Conservation (phyloP, 768 basidiomycete genomes). For the Saitozyma podzolica region DNA sequence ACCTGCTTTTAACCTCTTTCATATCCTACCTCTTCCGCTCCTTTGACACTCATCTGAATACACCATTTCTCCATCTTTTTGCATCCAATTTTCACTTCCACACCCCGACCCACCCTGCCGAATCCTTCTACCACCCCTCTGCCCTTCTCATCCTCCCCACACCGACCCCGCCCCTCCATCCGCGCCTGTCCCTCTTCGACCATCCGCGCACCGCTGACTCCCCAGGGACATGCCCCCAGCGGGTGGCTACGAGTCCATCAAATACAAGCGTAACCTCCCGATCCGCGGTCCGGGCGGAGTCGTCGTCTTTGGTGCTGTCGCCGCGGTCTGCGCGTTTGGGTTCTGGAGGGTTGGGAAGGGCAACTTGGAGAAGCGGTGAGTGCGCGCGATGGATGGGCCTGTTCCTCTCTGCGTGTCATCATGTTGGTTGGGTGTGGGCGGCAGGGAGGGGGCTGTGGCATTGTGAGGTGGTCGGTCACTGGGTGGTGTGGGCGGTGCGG, state of each 20-base stretch:
- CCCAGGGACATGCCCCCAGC: constrained; percentile 90
- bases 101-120: not conserved
- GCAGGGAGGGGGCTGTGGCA: not conserved
- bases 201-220: not conserved
- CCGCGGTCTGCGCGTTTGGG: constrained; percentile 80
- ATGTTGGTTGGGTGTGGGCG: not conserved
- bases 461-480: too few species aligned
- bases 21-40: not conserved
- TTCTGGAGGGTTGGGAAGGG: constrained; percentile 89
- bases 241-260: constrained; percentile 87
- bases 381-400: constrained; percentile 31
- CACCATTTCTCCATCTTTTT: not conserved
- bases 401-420: not conserved
- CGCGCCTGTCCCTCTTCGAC: not conserved
- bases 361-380: constrained; percentile 88
- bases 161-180: not conserved
- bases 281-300: constrained; percentile 67
- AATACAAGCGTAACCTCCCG: constrained; percentile 94
- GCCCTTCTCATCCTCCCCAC: too few species aligned
- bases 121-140: too few species aligned
- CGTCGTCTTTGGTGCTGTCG: constrained; percentile 81
- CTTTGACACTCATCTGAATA: not conserved
- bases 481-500: too few species aligned
- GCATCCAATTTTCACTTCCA: constrained; percentile 9
- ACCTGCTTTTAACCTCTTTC: not conserved